phyloP scores from a whole-genome alignment of 305 asterid genomes.

The Fraxinus latifolia region DNA sequence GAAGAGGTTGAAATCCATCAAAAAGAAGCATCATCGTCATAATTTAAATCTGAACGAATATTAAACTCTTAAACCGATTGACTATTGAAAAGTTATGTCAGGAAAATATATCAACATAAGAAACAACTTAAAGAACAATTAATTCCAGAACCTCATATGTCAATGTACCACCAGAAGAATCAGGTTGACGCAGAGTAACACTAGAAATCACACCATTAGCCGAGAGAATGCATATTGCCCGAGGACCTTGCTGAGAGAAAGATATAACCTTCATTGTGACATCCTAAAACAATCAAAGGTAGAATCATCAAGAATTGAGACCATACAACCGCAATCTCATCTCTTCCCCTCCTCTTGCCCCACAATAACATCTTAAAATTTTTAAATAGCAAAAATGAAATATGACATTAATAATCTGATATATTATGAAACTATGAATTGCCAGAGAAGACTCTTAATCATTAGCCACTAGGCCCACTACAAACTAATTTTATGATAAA shows the following conservation, averaged over 20 bases:
- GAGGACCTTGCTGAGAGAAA: constrained; percentile 55
- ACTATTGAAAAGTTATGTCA: not conserved
- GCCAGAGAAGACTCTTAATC: not conserved
- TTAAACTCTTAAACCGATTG: not conserved
- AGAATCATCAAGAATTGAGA: not conserved
- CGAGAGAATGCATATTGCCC: constrained; percentile 65
- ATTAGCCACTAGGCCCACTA: not conserved
- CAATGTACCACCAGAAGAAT: constrained; percentile 92
- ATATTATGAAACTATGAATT: not conserved
- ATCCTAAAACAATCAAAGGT: constrained; percentile 33
- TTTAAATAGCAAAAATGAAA: not conserved
- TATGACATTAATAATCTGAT: not conserved
- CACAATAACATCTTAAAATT: not conserved
- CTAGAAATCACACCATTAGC: constrained; percentile 86
- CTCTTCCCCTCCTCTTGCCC: not conserved
- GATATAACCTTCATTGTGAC: constrained; percentile 52
- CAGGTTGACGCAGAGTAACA: constrained; percentile 88
- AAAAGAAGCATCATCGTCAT: not conserved
- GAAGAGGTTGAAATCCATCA: not conserved
- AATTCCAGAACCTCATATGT: constrained; percentile 72
- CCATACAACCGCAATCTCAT: not conserved
- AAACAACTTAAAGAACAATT: not conserved
- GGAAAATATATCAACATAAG: not conserved
- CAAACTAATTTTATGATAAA: not conserved
- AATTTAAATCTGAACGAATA: not conserved